Percentiles rank a stretch among this genome's conserved stretches.
Evolutionary conservation across 1,284 basidiomycete species (phyloP).

Genomic region (Leucoagaricus sp.): DNA sequence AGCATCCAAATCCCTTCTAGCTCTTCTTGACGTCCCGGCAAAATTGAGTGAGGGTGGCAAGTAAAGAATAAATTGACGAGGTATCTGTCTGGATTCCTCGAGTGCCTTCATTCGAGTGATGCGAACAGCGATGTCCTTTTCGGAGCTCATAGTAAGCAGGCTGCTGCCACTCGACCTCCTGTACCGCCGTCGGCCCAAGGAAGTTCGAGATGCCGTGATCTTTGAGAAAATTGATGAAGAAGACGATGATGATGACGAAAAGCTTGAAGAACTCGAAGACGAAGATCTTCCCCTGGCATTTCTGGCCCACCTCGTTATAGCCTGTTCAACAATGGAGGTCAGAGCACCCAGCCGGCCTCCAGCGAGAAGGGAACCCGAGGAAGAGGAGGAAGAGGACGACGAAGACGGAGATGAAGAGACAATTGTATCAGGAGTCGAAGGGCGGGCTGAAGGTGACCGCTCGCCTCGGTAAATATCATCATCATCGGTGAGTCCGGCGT

Average conservation of each 20-base stretch:
- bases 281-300: slow-evolving; percentile 38
- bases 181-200: slow-evolving; percentile 34
- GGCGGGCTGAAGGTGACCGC: slow-evolving; percentile 32
- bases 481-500: slow-evolving; percentile 20
- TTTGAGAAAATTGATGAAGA: slow-evolving; percentile 42
- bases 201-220: slow-evolving; percentile 40
- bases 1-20: slow-evolving; percentile 7
- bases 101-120: slow-evolving; percentile 60
- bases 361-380: slow-evolving; percentile 36
- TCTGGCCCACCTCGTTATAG: slow-evolving; percentile 57
- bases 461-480: slow-evolving; percentile 64
- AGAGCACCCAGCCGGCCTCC: slow-evolving; percentile 47
- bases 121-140: slow-evolving; percentile 54
- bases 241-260: slow-evolving; percentile 32
- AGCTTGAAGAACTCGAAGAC: slow-evolving; percentile 44
- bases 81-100: slow-evolving; percentile 55
- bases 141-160: slow-evolving; percentile 51
- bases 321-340: slow-evolving; percentile 52
- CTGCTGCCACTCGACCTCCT: slow-evolving; percentile 48
- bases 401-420: slow-evolving; percentile 33
- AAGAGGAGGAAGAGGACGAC: slow-evolving; percentile 45
- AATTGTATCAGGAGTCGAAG: slow-evolving; percentile 29
- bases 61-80: slow-evolving; percentile 70
- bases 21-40: not conserved
- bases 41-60: slow-evolving; percentile 40